Percentiles rank a stretch among this genome's conserved stretches.
Conservation (phyloP, 768 basidiomycete genomes). For the Rubroboletus pulcherrimus region DNA sequence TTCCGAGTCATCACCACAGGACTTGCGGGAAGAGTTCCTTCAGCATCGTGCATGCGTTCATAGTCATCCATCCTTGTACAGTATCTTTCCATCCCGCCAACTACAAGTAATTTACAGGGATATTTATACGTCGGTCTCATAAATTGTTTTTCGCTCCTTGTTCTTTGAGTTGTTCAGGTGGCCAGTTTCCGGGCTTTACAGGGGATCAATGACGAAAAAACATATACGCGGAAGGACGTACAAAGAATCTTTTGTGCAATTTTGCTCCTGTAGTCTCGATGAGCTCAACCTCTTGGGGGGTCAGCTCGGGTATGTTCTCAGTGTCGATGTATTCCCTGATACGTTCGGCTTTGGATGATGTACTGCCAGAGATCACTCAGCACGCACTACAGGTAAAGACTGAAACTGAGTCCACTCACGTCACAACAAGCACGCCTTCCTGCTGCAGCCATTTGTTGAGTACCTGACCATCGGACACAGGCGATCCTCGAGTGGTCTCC, state of each 20-base stretch:
- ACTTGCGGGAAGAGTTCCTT: neutral
- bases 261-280: slow-evolving; percentile 27
- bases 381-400: neutral
- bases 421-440: slow-evolving; percentile 29
- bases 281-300: slow-evolving; percentile 20
- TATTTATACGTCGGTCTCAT: neutral
- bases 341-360: slow-evolving; percentile 31
- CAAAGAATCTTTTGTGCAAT: slow-evolving; percentile 24
- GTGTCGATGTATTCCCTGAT: slow-evolving; percentile 34
- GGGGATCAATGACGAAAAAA: neutral
- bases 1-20: no score
- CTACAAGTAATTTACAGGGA: neutral
- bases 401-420: slow-evolving; percentile 9
- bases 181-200: slow-evolving; percentile 18
- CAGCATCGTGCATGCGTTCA: neutral
- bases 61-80: neutral
- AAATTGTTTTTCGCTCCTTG: neutral
- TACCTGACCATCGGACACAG: slow-evolving; percentile 30
- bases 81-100: neutral
- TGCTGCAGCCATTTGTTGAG: slow-evolving; percentile 30
- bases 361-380: slow-evolving; percentile 20
- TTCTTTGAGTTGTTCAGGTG: slow-evolving; percentile 10
- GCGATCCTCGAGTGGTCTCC: slow-evolving; percentile 20
- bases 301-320: slow-evolving; percentile 27
- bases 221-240: slow-evolving; percentile 6